A percentile compares a stretch with the other conserved stretches of the same genome.
Evolutionary conservation across 1,139 yeast species (phyloP).

Genomic region (Hansenula lynferdii): DNA sequence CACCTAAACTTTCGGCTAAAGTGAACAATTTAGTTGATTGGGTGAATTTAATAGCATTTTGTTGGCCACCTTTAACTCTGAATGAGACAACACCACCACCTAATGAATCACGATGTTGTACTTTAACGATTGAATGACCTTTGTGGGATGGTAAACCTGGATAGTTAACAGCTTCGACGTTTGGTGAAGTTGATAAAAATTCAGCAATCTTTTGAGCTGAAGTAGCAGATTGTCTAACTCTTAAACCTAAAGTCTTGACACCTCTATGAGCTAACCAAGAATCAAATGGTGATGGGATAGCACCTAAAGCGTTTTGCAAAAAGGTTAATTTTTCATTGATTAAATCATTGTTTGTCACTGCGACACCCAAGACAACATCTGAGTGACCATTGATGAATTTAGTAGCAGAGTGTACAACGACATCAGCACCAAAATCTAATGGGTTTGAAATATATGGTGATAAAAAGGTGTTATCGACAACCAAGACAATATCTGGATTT

Average conservation of each 20-base stretch:
- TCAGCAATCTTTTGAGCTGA: constrained; percentile 73
- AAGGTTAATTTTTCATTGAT: constrained; percentile 65
- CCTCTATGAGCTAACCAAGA: constrained; percentile 94
- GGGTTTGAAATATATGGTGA: constrained; percentile 93
- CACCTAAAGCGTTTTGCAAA: constrained; percentile 86
- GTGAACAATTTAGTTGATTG: constrained; percentile 74
- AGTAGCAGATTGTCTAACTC: constrained; percentile 65
- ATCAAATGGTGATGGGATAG: constrained; percentile 87
- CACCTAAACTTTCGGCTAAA: constrained; percentile 87
- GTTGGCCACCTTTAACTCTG: constrained; percentile 79
- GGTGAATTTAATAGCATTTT: constrained; percentile 70
- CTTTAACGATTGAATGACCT: constrained; percentile 56
- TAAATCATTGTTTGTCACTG: constrained; percentile 61
- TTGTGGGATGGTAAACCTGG: constrained; percentile 74
- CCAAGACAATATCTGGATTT: constrained; percentile 51
- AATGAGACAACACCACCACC: constrained; percentile 94
- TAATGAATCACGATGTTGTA: constrained; percentile 78
- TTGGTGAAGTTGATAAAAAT: constrained; percentile 44
- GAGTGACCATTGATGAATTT: constrained; percentile 92
- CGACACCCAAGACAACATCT: constrained; percentile 85
- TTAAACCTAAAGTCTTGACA: constrained; percentile 78
- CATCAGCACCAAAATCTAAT: constrained; percentile 75
- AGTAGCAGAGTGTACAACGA: constrained; percentile 86
- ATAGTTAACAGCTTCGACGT: constrained; percentile 67
- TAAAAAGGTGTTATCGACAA: constrained; percentile 90